phyloP scores from a whole-genome alignment of 495 filamentous ascomycete species.

The Penicillium coprophilum region DNA sequence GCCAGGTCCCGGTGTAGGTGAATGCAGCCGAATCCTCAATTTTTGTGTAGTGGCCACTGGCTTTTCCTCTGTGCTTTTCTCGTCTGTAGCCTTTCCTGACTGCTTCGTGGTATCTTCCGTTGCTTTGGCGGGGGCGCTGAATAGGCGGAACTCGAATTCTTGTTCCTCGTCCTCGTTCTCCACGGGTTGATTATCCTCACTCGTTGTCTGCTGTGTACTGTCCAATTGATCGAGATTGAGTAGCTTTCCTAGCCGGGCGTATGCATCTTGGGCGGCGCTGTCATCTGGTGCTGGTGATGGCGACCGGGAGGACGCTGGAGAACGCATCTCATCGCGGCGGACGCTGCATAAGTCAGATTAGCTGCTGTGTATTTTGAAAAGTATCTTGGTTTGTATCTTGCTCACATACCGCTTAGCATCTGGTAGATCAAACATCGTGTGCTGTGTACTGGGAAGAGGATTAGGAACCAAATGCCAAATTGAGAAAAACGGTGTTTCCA shows the following conservation, averaged over 20 bases:
- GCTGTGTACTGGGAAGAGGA: not conserved
- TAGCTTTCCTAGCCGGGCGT: conserved; percentile 40
- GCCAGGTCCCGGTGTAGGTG: conserved; percentile 35
- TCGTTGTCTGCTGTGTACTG: conserved; percentile 1
- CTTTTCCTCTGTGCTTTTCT: conserved; percentile 1
- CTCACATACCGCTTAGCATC: conserved; percentile 41
- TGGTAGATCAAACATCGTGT: conserved; percentile 45
- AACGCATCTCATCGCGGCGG: conserved; percentile 45
- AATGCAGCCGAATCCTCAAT: conserved; percentile 43
- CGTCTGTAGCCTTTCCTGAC: not conserved
- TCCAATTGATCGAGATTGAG: conserved; percentile 39
- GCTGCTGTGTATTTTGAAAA: not conserved
- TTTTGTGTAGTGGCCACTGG: conserved; percentile 30
- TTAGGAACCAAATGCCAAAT: not conserved
- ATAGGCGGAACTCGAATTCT: conserved; percentile 50
- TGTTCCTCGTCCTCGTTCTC: conserved; percentile 42
- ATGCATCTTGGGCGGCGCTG: conserved; percentile 33
- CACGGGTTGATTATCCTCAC: conserved; percentile 5
- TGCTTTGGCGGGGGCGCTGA: conserved; percentile 36
- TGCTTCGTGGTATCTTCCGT: conserved; percentile 9
- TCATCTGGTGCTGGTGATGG: conserved; percentile 37
- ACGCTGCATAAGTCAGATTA: conserved; percentile 31
- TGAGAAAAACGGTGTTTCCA: conserved; percentile 19
- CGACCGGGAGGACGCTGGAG: conserved; percentile 33
- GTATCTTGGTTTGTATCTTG: not conserved